Evolutionary conservation across 2,329 filamentous ascomycete genomes (phyloP), one percentile per base, ranked within the genome.

Genomic region (Chaetomium globosum): DNA sequence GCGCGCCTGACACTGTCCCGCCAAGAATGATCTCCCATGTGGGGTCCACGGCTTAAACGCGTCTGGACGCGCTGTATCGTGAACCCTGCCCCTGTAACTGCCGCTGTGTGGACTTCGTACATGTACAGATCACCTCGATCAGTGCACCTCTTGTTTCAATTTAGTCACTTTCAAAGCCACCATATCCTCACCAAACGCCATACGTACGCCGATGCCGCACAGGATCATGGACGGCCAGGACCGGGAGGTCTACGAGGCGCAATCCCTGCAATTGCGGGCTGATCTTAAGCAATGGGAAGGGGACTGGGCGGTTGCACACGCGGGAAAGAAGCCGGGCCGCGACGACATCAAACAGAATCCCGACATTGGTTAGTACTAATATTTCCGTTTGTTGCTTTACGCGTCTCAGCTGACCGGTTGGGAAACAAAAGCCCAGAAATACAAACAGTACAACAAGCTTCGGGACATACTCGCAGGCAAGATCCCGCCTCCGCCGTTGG

Each of bases 201-300:
- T 33, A 43, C 16, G 16, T n/a, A 31, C 30, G 21, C 39, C 13
- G 31, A 64, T 61, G 61, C 57, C 65, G 23, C 59, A 56, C 46
- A 54, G 23, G 6, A 69, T 69, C 9, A 85, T 87, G 83, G 82
- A 86, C 67, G 77, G 80, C 28, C 71, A 71, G 13, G 76, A 78
- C 21, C 81, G 74, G 73, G 72, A 75, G 16, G 72, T 76, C 62
- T 85, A 83, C 65, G 84, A 87, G 73, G 73, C 72, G 10, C 79
- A 82, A 71, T 82, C 82, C 13, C 80, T 81, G 68, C 73, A 81
- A 58, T 79, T 93, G n/a, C 85, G 89, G n/a, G 78, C 80, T 46
- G 87, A 91, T 68, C 79, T 94, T 56, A 94, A 94, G 77, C 76
- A 77, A 69, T 95, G 90, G 87, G 91, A 95, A 74, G 86, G 81